phyloP scores from a whole-genome alignment of 1,284 basidiomycete genomes.

The Ganoderma sinense region DNA sequence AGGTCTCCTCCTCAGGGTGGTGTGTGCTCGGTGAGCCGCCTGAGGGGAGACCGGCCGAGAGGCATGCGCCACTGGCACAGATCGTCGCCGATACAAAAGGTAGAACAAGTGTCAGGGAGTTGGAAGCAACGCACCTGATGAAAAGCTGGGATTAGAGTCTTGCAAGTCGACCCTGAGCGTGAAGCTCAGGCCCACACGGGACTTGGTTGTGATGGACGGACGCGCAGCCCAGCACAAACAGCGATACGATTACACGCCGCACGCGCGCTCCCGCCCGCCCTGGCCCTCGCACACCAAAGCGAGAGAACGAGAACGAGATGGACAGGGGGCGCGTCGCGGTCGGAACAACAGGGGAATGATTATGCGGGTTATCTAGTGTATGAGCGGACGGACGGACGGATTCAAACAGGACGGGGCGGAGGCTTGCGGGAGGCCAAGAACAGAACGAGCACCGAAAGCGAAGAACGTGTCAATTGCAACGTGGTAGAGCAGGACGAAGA shows the following conservation, averaged over 20 bases:
- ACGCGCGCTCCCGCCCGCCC: conserved; percentile 3
- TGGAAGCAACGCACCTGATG: background rate
- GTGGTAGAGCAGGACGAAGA: conserved; percentile 5
- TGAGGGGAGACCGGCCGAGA: conserved; percentile 27
- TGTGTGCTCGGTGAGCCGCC: conserved; percentile 20
- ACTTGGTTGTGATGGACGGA: conserved; percentile 3
- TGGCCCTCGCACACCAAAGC: background rate
- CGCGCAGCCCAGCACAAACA: conserved; percentile 14
- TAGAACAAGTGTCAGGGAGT: background rate
- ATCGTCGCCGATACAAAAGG: background rate
- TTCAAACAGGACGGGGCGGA: conserved; percentile 1
- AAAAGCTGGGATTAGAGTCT: background rate
- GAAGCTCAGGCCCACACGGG: background rate
- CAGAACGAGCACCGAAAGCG: conserved; percentile 35
- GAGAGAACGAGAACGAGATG: background rate
- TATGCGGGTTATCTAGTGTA: conserved; percentile 7
- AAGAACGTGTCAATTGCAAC: conserved; percentile 12
- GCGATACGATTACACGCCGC: conserved; percentile 29
- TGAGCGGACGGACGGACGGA: background rate
- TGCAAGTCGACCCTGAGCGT: background rate
- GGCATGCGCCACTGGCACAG: conserved; percentile 4
- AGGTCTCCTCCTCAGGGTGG: conserved; percentile 25
- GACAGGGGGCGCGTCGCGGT: background rate
- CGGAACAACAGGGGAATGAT: conserved; percentile 3
- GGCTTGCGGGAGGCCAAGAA: conserved; percentile 19